Conservation (phyloP, 306 rosid species). For the Acmispon strigosus region DNA sequence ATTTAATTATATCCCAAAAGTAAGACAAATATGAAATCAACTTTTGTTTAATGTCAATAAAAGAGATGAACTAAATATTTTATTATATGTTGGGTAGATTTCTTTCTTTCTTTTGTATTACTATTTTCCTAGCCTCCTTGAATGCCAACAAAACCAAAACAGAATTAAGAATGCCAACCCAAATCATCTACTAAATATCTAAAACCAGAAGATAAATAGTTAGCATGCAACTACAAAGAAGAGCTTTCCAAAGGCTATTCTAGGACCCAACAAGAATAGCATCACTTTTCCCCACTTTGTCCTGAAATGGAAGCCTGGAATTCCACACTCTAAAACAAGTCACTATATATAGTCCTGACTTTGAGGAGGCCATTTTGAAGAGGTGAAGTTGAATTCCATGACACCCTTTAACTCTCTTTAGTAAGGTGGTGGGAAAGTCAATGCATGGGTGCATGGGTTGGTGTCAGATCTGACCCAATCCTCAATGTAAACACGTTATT, state of each 20-base stretch:
- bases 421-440: slow-evolving; percentile 32
- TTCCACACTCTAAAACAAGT: slow-evolving; percentile 31
- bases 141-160: background rate
- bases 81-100: too few relatives aligned
- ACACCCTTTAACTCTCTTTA: slow-evolving; percentile 17
- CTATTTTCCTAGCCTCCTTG: too few relatives aligned
- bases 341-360: slow-evolving; percentile 26
- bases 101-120: too few relatives aligned
- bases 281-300: slow-evolving; percentile 29
- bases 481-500: slow-evolving; percentile 25
- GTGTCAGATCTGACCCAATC: slow-evolving; percentile 38
- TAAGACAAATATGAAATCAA: too few relatives aligned
- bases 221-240: background rate
- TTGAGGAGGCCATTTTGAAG: slow-evolving; percentile 31
- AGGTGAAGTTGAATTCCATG: slow-evolving; percentile 39
- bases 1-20: too few relatives aligned
- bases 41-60: too few relatives aligned
- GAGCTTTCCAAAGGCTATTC: slow-evolving; percentile 21
- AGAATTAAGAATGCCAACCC: background rate
- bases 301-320: slow-evolving; percentile 36
- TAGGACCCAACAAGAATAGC: slow-evolving; percentile 27
- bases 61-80: too few relatives aligned
- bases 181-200: background rate
- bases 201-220: background rate
- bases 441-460: slow-evolving; percentile 30